Base-by-base conservation (phyloP, 75 land plant genomes). In the Pinus albicaulis region DNA sequence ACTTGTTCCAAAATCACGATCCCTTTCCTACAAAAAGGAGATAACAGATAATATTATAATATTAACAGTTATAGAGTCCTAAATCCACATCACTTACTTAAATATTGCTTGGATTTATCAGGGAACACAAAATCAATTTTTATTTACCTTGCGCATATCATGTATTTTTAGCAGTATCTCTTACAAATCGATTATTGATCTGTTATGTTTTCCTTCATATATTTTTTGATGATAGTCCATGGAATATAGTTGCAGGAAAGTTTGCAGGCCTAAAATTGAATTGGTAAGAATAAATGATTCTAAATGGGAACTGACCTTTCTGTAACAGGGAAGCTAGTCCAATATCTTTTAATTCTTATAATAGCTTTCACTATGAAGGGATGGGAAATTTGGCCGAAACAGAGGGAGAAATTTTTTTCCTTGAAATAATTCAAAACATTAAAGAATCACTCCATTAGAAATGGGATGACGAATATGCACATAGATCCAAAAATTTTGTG, bases 181-280 rank as follows among this genome's bases (percentile, higher is more conserved):
- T 38, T 38, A 38, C 5, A 38, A 38, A 38, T 38, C 5, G 41
- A 7, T 7, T 13, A 7, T 34, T 22, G 13, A 66, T 38, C 1
- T 52, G 28, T 14, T 52, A 4, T 58, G 4, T 31, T 75, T 36
- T 14, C 12, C 24, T 80, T 72, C 78, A 80, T 72, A 79, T 83
- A 31, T 83, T 76, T 55, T 83, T 83, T 81, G 82, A 83, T 76
- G 85, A 83, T 74, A 80, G 77, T 80, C 26, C 78, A 3, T 48
- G 85, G 41, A 83, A 83, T 74, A 80, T 83, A 64, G 62, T 60
- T 48, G 82, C 59, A 64, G 82, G n/a, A n/a, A n/a, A n/a, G 78
- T 20, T 80, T 76, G 28, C n/a, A n/a, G n/a, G 85, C 4, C 34
- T 83, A 31, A 80, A 3, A 83, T 78, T 60, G 82, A 76, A 60